A percentile compares a stretch with the other conserved stretches of the same genome.
These are phyloP conservation scores for Limonium bicolor DNA, from an alignment of 148 eudicot species.

Conservation along the genomic window DNA sequence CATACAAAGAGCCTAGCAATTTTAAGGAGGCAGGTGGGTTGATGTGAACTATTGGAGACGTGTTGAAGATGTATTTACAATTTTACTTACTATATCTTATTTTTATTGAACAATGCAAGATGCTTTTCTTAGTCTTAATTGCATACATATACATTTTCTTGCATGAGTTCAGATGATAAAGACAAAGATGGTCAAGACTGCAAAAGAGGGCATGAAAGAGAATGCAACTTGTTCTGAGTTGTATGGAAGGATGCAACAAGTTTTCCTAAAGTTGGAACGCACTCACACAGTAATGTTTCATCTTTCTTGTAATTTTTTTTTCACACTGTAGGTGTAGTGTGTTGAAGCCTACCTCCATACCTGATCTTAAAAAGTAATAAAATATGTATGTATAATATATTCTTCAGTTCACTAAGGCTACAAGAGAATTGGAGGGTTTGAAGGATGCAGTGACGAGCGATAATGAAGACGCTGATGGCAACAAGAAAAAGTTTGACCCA, in stretches of 20 bases:
- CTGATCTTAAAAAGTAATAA: neutral
- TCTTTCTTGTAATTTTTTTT: neutral
- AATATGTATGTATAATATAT: neutral
- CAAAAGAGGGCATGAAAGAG: constrained; percentile 52
- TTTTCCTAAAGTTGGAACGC: constrained; percentile 52
- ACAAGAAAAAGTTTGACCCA: constrained; percentile 22
- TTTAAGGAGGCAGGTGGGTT: constrained; percentile 56
- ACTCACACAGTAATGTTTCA: constrained; percentile 26
- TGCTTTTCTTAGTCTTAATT: no score
- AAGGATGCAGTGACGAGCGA: constrained; percentile 32
- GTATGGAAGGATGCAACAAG: constrained; percentile 60
- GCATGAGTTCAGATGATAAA: constrained; percentile 38
- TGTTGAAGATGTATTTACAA: no score
- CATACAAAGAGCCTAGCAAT: constrained; percentile 81
- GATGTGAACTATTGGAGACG: neutral
- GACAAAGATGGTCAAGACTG: constrained; percentile 62
- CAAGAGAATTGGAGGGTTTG: constrained; percentile 33
- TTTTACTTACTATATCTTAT: no score
- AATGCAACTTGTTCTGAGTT: constrained; percentile 50
- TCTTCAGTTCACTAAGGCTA: constrained; percentile 16
- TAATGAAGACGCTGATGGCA: constrained; percentile 14
- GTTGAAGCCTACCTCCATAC: neutral
- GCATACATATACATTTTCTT: neutral
- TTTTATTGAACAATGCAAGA: no score
- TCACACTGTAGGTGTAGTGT: neutral